Base-by-base conservation (phyloP, 2,329 filamentous ascomycete species). In the Colletotrichum tofieldiae region DNA sequence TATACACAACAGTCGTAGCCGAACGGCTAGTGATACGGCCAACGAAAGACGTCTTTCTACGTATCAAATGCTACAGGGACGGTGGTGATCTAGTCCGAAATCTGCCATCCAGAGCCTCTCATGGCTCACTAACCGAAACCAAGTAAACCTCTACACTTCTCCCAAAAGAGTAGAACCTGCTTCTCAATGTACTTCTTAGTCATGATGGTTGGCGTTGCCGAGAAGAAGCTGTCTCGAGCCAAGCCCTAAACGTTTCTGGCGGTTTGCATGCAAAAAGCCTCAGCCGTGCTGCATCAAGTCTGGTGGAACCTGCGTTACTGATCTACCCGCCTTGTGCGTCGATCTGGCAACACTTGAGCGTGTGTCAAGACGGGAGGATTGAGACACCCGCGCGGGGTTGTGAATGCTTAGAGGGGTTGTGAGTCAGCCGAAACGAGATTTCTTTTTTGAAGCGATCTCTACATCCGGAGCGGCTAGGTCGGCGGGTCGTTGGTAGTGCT, bases 331-430 rank as follows among this genome's bases (percentile, higher is more conserved):
- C 37, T 59, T n/a, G 23, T 59, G 14, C 26, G 12, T 26, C n/a
- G 14, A 43, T 29, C 55, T 29, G 16, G 55, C 37, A 43, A 41
- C 55, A 29, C n/a, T 18, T 18, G 14, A 43, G 37, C 18, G 37
- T 16, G 37, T 37, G 18, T 35, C 41, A 47, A 45, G 18, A 45
- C 41, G 29, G 59, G 29, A 61, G 43, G 12, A 37, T 26, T 18
- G 20, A 26, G 43, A 49, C 59, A 61, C 43, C 59, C 45, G 43
- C 59, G 32, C 29, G 59, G 43, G 43, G 59, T 37, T 5, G 20
- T 20, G 43, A 11, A 37, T 61, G 11, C 32, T 29, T n/a, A 35
- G 59, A 49, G 32, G 32, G 45, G 20, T 16, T 37, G 45, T 49
- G 45, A 62, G 59, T 51, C 45, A 49, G 5, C 6, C 12, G 23